These are phyloP conservation scores for Backusella liffmaniae DNA, from an alignment of 192 early-diverging fungal species.

Conservation along the genomic window DNA sequence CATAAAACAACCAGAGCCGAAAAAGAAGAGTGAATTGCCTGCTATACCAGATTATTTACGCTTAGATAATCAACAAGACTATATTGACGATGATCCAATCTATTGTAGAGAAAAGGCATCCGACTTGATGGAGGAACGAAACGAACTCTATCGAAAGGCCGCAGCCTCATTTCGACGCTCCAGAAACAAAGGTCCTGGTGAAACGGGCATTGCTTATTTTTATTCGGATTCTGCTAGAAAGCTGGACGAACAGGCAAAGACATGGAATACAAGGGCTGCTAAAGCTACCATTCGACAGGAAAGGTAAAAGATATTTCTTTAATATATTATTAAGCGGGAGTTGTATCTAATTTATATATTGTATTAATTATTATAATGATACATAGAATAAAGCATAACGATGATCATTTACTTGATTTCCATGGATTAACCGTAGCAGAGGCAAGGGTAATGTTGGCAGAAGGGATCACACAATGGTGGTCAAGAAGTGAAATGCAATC, in stretches of 20 bases:
- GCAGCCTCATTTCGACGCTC: conserved; percentile 30
- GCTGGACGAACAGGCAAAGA: conserved; percentile 43
- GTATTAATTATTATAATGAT: neutral
- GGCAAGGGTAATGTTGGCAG: conserved; percentile 54
- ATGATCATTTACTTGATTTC: conserved; percentile 62
- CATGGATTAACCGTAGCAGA: conserved; percentile 66
- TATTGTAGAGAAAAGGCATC: conserved; percentile 44
- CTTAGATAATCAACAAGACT: conserved; percentile 33
- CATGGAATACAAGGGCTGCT: conserved; percentile 55
- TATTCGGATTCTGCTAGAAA: conserved; percentile 49
- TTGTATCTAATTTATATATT: neutral
- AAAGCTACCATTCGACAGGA: conserved; percentile 42
- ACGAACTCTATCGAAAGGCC: conserved; percentile 51
- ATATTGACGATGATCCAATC: conserved; percentile 46
- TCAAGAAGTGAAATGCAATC: conserved; percentile 41
- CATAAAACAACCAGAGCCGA: neutral
- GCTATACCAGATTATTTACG: conserved; percentile 37
- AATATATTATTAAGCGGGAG: neutral
- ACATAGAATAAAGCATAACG: conserved; percentile 20
- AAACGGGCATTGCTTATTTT: conserved; percentile 47
- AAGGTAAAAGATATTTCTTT: neutral
- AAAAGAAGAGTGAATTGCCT: conserved; percentile 7
- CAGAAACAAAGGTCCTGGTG: conserved; percentile 36
- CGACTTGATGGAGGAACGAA: conserved; percentile 35
- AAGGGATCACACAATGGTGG: conserved; percentile 61